Base-by-base conservation (phyloP, 768 basidiomycete genomes). In the Tylopilus vinaceipallidus region DNA sequence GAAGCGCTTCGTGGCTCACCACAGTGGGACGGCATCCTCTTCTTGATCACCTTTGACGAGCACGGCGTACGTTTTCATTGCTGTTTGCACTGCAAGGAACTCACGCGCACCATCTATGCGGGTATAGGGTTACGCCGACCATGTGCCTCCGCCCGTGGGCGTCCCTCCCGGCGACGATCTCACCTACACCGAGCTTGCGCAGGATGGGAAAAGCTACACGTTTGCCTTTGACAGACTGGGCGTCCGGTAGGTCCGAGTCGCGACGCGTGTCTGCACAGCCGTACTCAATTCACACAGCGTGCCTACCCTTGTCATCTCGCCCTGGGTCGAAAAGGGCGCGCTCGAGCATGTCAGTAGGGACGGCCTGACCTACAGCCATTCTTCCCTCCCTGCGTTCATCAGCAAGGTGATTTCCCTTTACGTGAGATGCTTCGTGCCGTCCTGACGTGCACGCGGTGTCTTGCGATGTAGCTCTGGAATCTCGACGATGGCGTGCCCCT, bases 41-140 rank as follows among this genome's bases (percentile, higher is more conserved):
- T 63, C n/a, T 13, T 63, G 2, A 13, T 64, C 33, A 59, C 62
- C 6, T 63, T 63, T 42, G 62, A 63, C n/a, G 62, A 63, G 22
- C 62, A 63, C 4, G 62, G 62, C 3, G 61, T 63, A 35, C 16
- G 61, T 57, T 16, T 4, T 13, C 13, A 2, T 10, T 4, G 20
- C 16, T 13, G 14, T 46, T 20, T 9, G 10, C 27, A 23, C 2
- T 33, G 17, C 2, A 16, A 24, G 23, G 19, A 16, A 37, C 27
- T 49, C n/a, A 59, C 0, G 1, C 4, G 3, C 12, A 17, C 33
- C 19, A 1, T 11, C 11, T 6, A 17, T 13, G 16, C 19, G n/a
- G 17, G n/a, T 12, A 35, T 20, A 64, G 61, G 62, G 62, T 1
- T 63, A 46, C 16, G 62, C 62, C 0, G 62, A 63, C 35, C 62